Evolutionary conservation across 2,329 filamentous ascomycete genomes (phyloP), one percentile per base, ranked within the genome.

Genomic region (Microcyclospora pomicola): DNA sequence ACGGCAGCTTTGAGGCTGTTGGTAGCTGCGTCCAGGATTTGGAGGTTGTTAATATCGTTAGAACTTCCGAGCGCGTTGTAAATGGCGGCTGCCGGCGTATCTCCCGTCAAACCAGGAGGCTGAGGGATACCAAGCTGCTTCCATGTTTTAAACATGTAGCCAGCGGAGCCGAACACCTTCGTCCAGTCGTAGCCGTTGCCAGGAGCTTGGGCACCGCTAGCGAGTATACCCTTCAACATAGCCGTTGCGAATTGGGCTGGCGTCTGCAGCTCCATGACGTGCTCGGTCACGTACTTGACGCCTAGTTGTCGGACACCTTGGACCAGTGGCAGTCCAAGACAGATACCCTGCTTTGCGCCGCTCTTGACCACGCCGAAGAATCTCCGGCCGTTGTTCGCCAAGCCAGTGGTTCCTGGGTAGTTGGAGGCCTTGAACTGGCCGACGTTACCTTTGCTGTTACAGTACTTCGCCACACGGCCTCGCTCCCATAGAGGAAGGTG

Each of bases 381-480:
- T 13, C 15, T 19, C n/a, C 33, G 15, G 7, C 15, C 33, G 3
- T 13, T 35, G 9, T 16, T 35, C 3, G 15, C 19, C 15, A 19
- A 27, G 33, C 33, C 33, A 35, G 33, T 16, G 15, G 33, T 35
- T 35, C 15, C 33, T 16, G 33, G 33, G 33, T 35, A 35, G 33
- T 35, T 27, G 15, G 15, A 31, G 30, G n/a, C n/a, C n/a, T 13
- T 13, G 15, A 15, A 15, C 30, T 31, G n/a, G 6, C 30, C 30
- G 15, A 24, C 19, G 19, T 24, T 24, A 24, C 19, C 19, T 24
- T 24, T 24, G 19, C 7, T 24, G 19, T 24, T 24, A 24, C 19
- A 24, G 19, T 5, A 24, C 19, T 24, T 24, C 19, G 19, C 19
- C 7, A 24, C 19, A 24, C 19, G 19, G 19, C 19, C 19, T 24